phyloP scores from a whole-genome alignment of 371 early-diverging fungal species.

The Nematocida parisii region DNA sequence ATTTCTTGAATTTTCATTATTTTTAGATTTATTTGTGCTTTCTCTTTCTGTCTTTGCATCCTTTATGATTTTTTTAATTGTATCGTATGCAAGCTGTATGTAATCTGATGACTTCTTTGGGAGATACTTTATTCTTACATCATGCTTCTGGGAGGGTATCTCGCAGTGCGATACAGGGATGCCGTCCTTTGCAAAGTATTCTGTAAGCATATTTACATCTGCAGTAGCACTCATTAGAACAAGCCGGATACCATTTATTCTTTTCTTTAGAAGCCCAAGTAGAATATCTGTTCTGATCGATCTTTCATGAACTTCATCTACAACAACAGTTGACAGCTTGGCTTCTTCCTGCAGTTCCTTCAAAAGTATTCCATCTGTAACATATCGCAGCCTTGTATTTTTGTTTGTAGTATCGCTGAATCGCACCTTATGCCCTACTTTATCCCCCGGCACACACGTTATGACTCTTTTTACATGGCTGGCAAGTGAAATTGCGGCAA shows the following conservation, averaged over 20 bases:
- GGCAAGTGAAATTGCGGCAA: constrained; percentile 69
- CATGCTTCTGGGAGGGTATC: constrained; percentile 72
- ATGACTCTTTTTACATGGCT: constrained; percentile 36
- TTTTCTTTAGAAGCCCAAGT: constrained; percentile 48
- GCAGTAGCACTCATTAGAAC: constrained; percentile 71
- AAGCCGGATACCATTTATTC: constrained; percentile 50
- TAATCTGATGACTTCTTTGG: constrained; percentile 92
- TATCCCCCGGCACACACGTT: constrained; percentile 4
- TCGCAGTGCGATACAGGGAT: constrained; percentile 53
- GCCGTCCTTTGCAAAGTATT: constrained; percentile 58
- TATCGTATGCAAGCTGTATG: constrained; percentile 83
- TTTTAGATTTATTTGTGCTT: constrained; percentile 60
- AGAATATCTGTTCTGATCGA: constrained; percentile 67
- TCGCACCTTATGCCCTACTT: constrained; percentile 69
- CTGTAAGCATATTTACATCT: constrained; percentile 58
- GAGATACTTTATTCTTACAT: constrained; percentile 87
- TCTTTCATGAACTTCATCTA: constrained; percentile 71
- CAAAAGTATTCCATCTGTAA: constrained; percentile 69
- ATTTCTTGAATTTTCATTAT: background rate
- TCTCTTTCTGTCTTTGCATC: background rate
- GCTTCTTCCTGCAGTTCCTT: constrained; percentile 40
- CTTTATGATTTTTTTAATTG: constrained; percentile 81
- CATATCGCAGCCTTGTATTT: constrained; percentile 76
- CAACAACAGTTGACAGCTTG: constrained; percentile 59
- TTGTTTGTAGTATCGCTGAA: constrained; percentile 76